Evolutionary conservation across 495 filamentous ascomycete species (phyloP), one percentile per base, ranked within the genome.

Genomic region (Podospora didyma): DNA sequence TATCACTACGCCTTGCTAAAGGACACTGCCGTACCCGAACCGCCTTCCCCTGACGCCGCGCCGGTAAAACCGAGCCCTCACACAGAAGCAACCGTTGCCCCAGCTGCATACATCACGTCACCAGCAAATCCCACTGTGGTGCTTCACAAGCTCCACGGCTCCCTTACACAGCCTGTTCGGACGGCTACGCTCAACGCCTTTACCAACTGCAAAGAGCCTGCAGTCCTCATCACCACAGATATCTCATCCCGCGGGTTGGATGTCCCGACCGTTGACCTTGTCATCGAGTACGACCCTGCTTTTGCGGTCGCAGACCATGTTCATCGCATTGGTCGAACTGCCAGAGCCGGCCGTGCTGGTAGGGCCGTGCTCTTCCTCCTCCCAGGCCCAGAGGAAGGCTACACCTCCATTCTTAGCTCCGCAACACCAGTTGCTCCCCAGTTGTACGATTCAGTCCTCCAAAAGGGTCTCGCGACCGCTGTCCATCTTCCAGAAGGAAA

Each of bases 241-340:
- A 93, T 98, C 44, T 89, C 93, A 19, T 92, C 94, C 19, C 89
- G 94, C 52, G 94, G 94, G 65, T 82, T 97, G 28, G 94, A 98
- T 73, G 78, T 98, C 3, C 92, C 93, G 1, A 92, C 96, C 45
- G 88, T 97, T 39, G 94, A 98, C 63, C 79, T 96, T 17, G 88
- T 97, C 28, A 81, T 97, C 55, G 93, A 98, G 67, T 97, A 94
- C 69, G 94, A 97, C 65, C 92, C 94, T 0, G 87, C 94, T 4
- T 97, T 96, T 74, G 89, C 86, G 62, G 81, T 87, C 2, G 86
- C 92, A 50, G 94, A 98, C 61, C 94, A 98, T 69, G 76, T 96
- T 2, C 94, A 98, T 66, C 88, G 94, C 45, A 89, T 97, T 57
- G 94, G 94, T 42, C 89, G 94, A 66, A 98, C 94, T 17, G 94